phyloP scores from a whole-genome alignment of 2,329 filamentous ascomycete genomes.

The Scedosporium apiospermum region DNA sequence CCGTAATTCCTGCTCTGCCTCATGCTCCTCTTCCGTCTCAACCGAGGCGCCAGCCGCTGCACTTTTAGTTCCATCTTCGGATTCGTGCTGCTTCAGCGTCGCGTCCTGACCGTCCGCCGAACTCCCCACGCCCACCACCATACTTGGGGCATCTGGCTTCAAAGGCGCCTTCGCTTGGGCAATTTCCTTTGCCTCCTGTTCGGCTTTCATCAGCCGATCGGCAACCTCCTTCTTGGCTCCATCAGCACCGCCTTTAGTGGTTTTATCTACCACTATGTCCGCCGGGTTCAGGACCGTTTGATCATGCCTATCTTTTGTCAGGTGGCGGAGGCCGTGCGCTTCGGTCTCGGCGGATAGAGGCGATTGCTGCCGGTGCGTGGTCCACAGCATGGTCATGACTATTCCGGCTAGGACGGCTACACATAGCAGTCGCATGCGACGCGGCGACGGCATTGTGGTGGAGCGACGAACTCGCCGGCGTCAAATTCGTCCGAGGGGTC shows the following conservation, averaged over 20 bases:
- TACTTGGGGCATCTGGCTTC: constrained; percentile 47
- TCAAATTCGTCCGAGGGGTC: not conserved
- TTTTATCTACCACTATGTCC: constrained; percentile 35
- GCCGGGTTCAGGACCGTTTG: constrained; percentile 49
- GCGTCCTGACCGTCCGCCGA: constrained; percentile 44
- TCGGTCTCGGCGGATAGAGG: not conserved
- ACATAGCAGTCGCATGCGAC: constrained; percentile 4
- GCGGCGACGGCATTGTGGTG: constrained; percentile 1
- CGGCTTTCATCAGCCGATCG: constrained; percentile 57
- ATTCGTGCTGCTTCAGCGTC: constrained; percentile 29
- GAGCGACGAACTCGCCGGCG: not conserved
- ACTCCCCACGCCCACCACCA: constrained; percentile 50
- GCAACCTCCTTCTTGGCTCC: constrained; percentile 35
- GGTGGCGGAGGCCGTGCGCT: constrained; percentile 6
- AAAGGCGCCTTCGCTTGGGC: constrained; percentile 58
- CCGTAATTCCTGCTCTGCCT: constrained; percentile 64
- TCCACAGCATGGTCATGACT: constrained; percentile 4
- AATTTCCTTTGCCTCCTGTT: constrained; percentile 57
- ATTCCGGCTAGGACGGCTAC: constrained; percentile 2
- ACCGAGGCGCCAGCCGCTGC: constrained; percentile 12
- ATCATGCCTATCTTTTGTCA: constrained; percentile 37
- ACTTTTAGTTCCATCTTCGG: constrained; percentile 35
- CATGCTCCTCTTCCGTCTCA: constrained; percentile 26
- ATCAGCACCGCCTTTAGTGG: not conserved
- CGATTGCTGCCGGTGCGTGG: not conserved